These are phyloP conservation scores for Dactylellina sp. DNA, from an alignment of 2,329 filamentous ascomycete species.

Conservation along the genomic window DNA sequence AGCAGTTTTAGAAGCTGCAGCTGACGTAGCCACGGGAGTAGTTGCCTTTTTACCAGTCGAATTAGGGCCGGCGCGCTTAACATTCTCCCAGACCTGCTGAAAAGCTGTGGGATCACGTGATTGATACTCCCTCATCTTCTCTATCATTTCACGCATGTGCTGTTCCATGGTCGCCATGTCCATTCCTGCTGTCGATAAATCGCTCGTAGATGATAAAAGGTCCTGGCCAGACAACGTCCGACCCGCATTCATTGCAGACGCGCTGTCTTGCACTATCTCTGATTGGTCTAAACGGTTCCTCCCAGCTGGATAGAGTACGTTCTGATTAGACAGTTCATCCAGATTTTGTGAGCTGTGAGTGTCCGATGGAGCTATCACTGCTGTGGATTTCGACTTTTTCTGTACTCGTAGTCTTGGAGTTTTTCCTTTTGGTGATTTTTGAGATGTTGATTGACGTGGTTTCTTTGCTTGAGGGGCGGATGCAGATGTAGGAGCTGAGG, in stretches of 20 bases:
- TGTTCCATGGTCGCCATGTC: conserved; percentile 58
- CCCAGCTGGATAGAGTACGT: conserved; percentile 31
- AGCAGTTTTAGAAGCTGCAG: conserved; percentile 50
- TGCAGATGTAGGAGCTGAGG: neutral
- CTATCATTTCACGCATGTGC: conserved; percentile 62
- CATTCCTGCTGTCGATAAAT: neutral
- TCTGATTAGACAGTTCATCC: conserved; percentile 21
- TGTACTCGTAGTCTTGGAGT: conserved; percentile 18
- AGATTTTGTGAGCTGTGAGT: conserved; percentile 4
- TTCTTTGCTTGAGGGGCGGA: conserved; percentile 18
- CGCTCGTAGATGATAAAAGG: neutral
- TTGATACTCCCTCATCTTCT: conserved; percentile 71
- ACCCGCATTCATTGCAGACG: neutral
- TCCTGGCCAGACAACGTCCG: neutral
- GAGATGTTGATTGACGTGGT: conserved; percentile 18
- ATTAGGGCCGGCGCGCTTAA: conserved; percentile 65
- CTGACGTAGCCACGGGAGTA: conserved; percentile 7
- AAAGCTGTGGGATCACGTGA: conserved; percentile 69
- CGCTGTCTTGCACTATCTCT: neutral
- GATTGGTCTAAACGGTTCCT: neutral
- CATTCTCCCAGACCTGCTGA: conserved; percentile 69
- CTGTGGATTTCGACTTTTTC: conserved; percentile 12
- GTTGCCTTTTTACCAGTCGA: conserved; percentile 23
- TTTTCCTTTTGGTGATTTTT: conserved; percentile 29
- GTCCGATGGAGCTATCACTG: neutral